Base-by-base conservation (phyloP, 2,329 filamentous ascomycete species). In the Amauroascus verrucosus region DNA sequence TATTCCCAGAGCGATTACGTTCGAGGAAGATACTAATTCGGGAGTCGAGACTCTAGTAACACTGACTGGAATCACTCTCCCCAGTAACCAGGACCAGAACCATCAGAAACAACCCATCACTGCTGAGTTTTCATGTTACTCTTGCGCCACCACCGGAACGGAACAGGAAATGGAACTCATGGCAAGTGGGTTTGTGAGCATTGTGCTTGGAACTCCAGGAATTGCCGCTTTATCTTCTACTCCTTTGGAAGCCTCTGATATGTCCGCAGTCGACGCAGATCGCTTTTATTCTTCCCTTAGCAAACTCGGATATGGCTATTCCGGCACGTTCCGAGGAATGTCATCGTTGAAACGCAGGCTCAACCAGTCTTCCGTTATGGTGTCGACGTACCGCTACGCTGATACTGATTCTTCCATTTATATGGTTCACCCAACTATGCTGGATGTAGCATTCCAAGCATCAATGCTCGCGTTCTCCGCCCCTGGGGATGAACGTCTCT, bases 221-320 rank as follows among this genome's bases (percentile, higher is more conserved):
- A 4, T 30, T 30, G 26, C 26, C 7, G 8, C 2, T 2, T 43
- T 50, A 9, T 41, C 35, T 6, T 30, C 5, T 9, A 30, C 9
- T 9, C 5, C 26, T 30, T 4, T 5, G 26, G 26, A 30, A 14
- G 40, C 6, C 7, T 18, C 28, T 3, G 38, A 54, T 26, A 43
- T 54, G 33, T 16, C 48, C n/a, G 22, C 20, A 6, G 49, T 55
- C 9, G n/a, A 14, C 24, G 32, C 28, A 6, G 43, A 63, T 18
- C 52, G 48, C 6, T 62, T 64, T 43, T 63, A 64, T 51, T 18
- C 52, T 3, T 44, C 56, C 14, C 53, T 63, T 20, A 48, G 44
- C 30, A 51, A 58, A 22, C 14, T 63, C 13, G 62, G 61, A 9
- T 62, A 60, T 51, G 53, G 55, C 37, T 65, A 64, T 43, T 46